Base-by-base conservation (phyloP, 1,284 basidiomycete genomes). In the Megacollybia platyphylla region DNA sequence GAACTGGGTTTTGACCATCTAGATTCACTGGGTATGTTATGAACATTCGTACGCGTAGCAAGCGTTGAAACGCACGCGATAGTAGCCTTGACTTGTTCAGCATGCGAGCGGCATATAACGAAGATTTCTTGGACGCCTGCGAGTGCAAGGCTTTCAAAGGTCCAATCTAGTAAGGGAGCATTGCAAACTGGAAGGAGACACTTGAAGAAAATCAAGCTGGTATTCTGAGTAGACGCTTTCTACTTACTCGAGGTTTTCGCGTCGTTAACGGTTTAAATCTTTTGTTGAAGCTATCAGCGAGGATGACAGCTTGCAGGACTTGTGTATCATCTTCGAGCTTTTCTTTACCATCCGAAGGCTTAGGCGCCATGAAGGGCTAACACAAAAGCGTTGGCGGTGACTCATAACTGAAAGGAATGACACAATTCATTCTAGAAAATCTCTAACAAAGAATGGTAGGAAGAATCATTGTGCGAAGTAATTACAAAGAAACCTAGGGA, bases 91-190 rank as follows among this genome's bases (percentile, higher is more conserved):
- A 93, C 82, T 55, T 85, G 79, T 44, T 85, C 81, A 7, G 87
- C 76, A 61, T 94, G 87, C 49, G 81, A 94, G 55, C 81, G 76
- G 62, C 80, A 94, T 49, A 97, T 82, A 44, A 98, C 84, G 61
- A 97, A 94, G 48, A 97, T 87, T 62, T 97, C 88, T 56, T 93
- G 86, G 37, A 97, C 92, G 42, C 91, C 91, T 28, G 90, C 89
- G 13, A 92, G 70, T 27, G 88, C 82, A 38, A 98, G 74, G 56
- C 86, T 86, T 61, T 98, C 94, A 49, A 98, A 82, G 2, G 94
- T 97, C 91, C 93, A 97, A 53, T 91, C 84, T 27, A 99, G 71
- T 29, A 99, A 66, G 3, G 93, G 87, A 1, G 87, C 86, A 57
- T 94, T 94, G 63, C 92, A 93, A 49, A 98, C 76, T 0, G 94